phyloP scores from a whole-genome alignment of 2,329 filamentous ascomycete genomes.

The Bipolaris gigantea region DNA sequence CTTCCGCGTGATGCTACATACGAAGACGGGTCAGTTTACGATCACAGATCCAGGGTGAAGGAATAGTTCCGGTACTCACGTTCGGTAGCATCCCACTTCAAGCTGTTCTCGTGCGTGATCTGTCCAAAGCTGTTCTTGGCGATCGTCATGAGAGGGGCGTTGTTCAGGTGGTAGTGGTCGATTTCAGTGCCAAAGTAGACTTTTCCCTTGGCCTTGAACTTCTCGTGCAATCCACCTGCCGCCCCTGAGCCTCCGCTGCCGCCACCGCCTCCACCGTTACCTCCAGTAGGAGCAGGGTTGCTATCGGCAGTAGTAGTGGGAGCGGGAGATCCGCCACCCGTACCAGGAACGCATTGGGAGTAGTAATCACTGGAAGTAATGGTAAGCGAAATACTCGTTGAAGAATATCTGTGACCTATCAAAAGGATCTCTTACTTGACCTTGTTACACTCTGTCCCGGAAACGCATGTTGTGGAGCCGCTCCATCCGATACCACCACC shows the following conservation, averaged over 20 bases:
- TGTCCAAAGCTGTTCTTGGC: slow-evolving; percentile 61
- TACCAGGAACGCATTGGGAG: slow-evolving; percentile 46
- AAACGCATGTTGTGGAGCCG: slow-evolving; percentile 47
- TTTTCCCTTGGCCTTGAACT: slow-evolving; percentile 64
- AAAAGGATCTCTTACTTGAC: background rate
- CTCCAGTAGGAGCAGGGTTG: slow-evolving; percentile 7
- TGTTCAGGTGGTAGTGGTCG: slow-evolving; percentile 57
- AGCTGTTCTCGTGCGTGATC: slow-evolving; percentile 67
- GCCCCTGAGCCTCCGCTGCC: background rate
- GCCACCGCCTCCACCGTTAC: background rate
- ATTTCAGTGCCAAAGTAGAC: slow-evolving; percentile 64
- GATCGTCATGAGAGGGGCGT: slow-evolving; percentile 60
- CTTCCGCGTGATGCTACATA: slow-evolving; percentile 30
- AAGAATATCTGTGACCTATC: background rate
- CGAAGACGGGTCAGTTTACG: background rate
- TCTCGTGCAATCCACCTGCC: background rate
- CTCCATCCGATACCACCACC: slow-evolving; percentile 33
- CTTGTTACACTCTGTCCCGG: slow-evolving; percentile 45
- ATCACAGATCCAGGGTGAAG: background rate
- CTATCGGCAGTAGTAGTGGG: background rate
- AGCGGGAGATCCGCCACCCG: slow-evolving; percentile 2
- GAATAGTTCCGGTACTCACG: slow-evolving; percentile 31
- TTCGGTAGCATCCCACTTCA: slow-evolving; percentile 68
- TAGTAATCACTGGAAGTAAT: slow-evolving; percentile 48
- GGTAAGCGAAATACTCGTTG: too few species aligned